These are phyloP conservation scores for Miamiensis avidus DNA, from an alignment of 169 alveolate species.

Conservation along the genomic window DNA sequence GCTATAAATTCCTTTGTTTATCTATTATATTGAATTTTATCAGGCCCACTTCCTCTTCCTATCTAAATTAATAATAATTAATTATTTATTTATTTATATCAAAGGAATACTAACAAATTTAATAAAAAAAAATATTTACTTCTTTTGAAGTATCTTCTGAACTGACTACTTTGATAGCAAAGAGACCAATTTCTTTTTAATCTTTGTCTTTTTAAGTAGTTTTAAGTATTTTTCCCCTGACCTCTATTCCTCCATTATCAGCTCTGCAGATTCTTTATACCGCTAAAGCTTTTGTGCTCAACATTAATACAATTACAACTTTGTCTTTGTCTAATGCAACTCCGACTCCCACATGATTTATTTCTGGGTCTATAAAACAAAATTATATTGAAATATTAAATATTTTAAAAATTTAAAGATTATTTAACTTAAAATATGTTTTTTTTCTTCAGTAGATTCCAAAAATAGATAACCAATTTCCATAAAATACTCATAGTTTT, in stretches of 20 bases:
- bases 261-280: constrained; percentile 62
- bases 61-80: constrained; percentile 1
- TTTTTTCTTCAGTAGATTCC: constrained; percentile 71
- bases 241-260: constrained; percentile 64
- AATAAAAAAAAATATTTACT: constrained; percentile 47
- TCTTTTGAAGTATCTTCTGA: constrained; percentile 55
- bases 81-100: constrained; percentile 29
- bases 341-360: constrained; percentile 78
- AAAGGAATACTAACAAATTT: constrained; percentile 30
- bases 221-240: constrained; percentile 79
- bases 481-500: constrained; percentile 72
- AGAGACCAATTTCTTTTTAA: constrained; percentile 73
- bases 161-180: constrained; percentile 75
- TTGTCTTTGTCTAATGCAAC: constrained; percentile 68
- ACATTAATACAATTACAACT: constrained; percentile 73
- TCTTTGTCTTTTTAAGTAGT: not conserved
- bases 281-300: constrained; percentile 61
- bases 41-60: constrained; percentile 50
- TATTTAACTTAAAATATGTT: constrained; percentile 6
- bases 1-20: constrained; percentile 54
- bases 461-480: constrained; percentile 79
- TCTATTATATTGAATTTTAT: constrained; percentile 50
- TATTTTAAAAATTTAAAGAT: not conserved
- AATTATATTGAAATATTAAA: not conserved
- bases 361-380: constrained; percentile 54